A percentile compares a stretch with the other conserved stretches of the same genome.
These are phyloP conservation scores for Mucor velutinosus DNA, from an alignment of 371 early-diverging fungal genomes.

Conservation along the genomic window DNA sequence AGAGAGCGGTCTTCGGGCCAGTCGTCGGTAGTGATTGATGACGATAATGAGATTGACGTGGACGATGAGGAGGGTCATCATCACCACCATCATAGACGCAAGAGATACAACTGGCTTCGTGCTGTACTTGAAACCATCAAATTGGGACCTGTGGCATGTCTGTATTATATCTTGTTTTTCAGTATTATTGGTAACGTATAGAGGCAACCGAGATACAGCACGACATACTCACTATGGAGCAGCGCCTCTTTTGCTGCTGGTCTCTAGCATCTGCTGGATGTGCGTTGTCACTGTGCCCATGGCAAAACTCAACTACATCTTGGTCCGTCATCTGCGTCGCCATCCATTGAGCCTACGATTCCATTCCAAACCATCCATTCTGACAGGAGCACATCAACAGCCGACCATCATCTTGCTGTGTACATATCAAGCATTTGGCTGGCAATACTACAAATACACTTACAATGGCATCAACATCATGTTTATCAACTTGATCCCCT, in stretches of 20 bases:
- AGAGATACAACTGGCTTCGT: conserved; percentile 20
- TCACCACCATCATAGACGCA: conserved; percentile 11
- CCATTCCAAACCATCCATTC: conserved; percentile 57
- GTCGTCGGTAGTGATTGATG: conserved; percentile 17
- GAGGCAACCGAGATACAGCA: neutral
- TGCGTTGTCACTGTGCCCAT: conserved; percentile 92
- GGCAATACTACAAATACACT: conserved; percentile 92
- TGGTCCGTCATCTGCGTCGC: conserved; percentile 74
- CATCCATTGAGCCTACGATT: conserved; percentile 83
- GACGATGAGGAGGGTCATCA: conserved; percentile 18
- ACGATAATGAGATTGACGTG: conserved; percentile 18
- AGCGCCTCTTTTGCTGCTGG: conserved; percentile 79
- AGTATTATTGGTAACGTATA: conserved; percentile 49
- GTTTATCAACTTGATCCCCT: conserved; percentile 87
- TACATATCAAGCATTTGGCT: conserved; percentile 78
- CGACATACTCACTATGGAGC: neutral
- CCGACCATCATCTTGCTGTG: conserved; percentile 71
- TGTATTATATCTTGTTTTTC: conserved; percentile 64
- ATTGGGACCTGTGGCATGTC: conserved; percentile 63
- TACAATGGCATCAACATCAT: conserved; percentile 95
- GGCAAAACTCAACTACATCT: conserved; percentile 87
- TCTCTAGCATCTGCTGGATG: conserved; percentile 84
- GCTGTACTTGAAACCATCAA: conserved; percentile 29
- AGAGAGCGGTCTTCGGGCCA: conserved; percentile 5
- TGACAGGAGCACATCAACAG: conserved; percentile 35